Conservation (phyloP, 192 early-diverging fungal genomes). For the Coemansia biformis region DNA sequence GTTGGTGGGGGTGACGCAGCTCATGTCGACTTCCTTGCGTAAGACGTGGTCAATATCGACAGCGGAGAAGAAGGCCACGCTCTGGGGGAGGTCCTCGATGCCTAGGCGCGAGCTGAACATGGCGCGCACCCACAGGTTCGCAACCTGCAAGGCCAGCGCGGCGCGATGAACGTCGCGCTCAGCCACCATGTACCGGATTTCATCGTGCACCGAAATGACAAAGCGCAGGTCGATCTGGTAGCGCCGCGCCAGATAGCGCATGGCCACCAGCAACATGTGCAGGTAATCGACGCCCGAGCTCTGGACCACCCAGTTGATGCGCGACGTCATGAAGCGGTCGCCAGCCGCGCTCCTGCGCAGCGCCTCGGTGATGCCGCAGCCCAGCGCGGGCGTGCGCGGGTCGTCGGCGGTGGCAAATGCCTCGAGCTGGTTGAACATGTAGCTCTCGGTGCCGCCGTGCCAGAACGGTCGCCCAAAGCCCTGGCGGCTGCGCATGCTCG, state of each 20-base stretch:
- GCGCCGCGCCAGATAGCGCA: constrained; percentile 73
- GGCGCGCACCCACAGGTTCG: constrained; percentile 89
- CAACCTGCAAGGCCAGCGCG: constrained; percentile 80
- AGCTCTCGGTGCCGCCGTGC: constrained; percentile 87
- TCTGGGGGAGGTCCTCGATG: constrained; percentile 80
- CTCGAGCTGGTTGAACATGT: constrained; percentile 93
- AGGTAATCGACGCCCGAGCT: constrained; percentile 97
- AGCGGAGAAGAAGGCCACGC: constrained; percentile 89
- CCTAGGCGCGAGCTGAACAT: constrained; percentile 82
- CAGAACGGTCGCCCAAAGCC: constrained; percentile 56
- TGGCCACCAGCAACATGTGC: constrained; percentile 82
- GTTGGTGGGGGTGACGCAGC: constrained; percentile 83
- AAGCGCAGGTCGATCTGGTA: constrained; percentile 78
- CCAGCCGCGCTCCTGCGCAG: constrained; percentile 58
- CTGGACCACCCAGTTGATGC: constrained; percentile 97
- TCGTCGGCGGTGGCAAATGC: constrained; percentile 63
- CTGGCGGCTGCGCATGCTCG: constrained; percentile 36
- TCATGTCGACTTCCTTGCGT: constrained; percentile 85
- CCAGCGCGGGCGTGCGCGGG: constrained; percentile 81
- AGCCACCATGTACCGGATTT: constrained; percentile 81
- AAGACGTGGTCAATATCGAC: constrained; percentile 90
- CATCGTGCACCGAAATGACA: constrained; percentile 91
- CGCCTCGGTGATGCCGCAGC: constrained; percentile 84
- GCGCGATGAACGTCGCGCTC: constrained; percentile 69
- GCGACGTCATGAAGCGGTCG: constrained; percentile 70